A percentile compares a stretch with the other conserved stretches of the same genome.
phyloP scores from a whole-genome alignment of 2,329 filamentous ascomycete species.

The Arachnomyces sp. region DNA sequence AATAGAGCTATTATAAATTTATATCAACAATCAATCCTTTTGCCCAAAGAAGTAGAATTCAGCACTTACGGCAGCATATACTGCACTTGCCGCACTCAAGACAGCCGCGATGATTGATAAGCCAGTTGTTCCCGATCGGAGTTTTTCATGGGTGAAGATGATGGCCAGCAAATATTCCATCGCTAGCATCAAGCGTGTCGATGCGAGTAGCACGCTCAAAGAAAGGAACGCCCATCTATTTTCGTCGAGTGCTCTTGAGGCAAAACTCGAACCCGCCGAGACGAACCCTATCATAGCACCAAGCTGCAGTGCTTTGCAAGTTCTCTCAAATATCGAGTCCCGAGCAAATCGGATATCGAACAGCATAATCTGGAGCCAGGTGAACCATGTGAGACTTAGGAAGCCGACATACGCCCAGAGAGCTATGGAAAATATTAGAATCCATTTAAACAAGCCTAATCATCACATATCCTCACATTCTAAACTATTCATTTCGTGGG shows the following conservation, averaged over 20 bases:
- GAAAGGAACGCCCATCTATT: constrained; percentile 39
- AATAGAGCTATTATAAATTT: constrained; percentile 23
- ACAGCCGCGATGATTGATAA: constrained; percentile 24
- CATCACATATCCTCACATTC: constrained; percentile 21
- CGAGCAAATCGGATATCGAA: constrained; percentile 60
- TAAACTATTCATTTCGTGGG: constrained; percentile 49
- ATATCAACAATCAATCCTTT: background rate
- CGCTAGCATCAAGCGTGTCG: constrained; percentile 46
- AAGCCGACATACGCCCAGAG: constrained; percentile 45
- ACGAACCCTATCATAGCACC: constrained; percentile 60
- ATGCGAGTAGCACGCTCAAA: constrained; percentile 38
- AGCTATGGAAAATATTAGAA: constrained; percentile 21
- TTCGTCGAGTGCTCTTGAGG: constrained; percentile 31
- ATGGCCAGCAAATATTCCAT: constrained; percentile 45
- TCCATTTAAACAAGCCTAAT: too few species aligned
- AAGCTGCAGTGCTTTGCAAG: constrained; percentile 53
- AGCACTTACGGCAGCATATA: constrained; percentile 23
- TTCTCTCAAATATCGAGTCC: constrained; percentile 57
- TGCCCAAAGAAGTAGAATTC: background rate
- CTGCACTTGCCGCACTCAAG: constrained; percentile 20
- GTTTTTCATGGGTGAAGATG: constrained; percentile 20
- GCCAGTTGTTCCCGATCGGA: constrained; percentile 20
- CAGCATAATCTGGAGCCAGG: constrained; percentile 56
- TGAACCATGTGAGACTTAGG: constrained; percentile 58
- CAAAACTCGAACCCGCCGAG: constrained; percentile 47